Conservation (phyloP, 2,329 filamentous ascomycete genomes). For the Paramyrothecium roridum region DNA sequence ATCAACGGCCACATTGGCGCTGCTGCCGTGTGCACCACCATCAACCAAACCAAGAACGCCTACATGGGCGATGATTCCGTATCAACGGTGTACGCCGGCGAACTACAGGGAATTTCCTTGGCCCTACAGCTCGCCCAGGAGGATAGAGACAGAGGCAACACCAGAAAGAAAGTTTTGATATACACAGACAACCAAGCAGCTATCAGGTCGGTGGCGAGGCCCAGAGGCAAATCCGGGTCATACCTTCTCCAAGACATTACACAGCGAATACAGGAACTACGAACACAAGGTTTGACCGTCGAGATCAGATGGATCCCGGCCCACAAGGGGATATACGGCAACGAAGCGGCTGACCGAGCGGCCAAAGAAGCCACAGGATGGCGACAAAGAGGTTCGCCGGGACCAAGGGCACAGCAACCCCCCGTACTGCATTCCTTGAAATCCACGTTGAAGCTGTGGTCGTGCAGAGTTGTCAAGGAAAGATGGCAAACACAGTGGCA, state of each 20-base stretch:
- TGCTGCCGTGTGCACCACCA: conserved; percentile 2
- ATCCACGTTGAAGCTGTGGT: not conserved
- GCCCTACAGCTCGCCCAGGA: conserved; percentile 3
- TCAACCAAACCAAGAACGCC: not conserved
- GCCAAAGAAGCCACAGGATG: not conserved
- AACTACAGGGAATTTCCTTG: conserved; percentile 6
- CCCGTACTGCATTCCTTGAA: not conserved
- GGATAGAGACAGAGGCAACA: conserved; percentile 1
- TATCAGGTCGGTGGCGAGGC: conserved; percentile 2
- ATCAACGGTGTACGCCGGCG: conserved; percentile 4
- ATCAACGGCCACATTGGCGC: conserved; percentile 3
- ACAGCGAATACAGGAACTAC: not conserved
- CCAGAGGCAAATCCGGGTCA: conserved; percentile 3
- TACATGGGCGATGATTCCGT: conserved; percentile 2
- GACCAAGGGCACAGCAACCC: not conserved
- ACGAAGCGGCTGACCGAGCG: conserved; percentile 1
- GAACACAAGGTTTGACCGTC: not conserved
- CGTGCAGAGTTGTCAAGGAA: not conserved
- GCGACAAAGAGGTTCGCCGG: not conserved
- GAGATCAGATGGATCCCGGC: conserved; percentile 1
- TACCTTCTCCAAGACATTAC: conserved; percentile 4
- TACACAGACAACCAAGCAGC: conserved; percentile 8
- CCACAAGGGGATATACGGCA: conserved; percentile 3
- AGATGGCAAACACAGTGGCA: not conserved
- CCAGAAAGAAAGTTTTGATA: conserved; percentile 1